Evolutionary conservation across 2,329 filamentous ascomycete species (phyloP).

Genomic region (Arthrobotrys sinensis): DNA sequence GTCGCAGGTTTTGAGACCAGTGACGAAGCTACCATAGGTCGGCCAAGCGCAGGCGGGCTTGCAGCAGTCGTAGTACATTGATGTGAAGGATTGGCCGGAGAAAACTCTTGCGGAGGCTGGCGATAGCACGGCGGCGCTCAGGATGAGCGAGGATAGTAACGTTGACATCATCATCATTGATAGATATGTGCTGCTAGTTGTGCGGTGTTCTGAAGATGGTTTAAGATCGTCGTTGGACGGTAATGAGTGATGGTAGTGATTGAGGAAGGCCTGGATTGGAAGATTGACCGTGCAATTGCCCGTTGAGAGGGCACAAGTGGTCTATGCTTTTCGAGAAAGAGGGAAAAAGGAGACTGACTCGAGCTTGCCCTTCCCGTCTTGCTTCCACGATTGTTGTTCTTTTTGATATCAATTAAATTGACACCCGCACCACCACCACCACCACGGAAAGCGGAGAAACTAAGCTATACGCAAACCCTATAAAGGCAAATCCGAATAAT

Average conservation of each 20-base stretch:
- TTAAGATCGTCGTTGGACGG: background rate
- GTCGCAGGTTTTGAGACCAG: conserved; percentile 62
- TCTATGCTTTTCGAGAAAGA: conserved; percentile 20
- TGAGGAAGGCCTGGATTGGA: conserved; percentile 5
- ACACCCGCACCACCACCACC: conserved; percentile 5
- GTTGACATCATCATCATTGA: conserved; percentile 21
- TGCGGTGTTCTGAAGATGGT: background rate
- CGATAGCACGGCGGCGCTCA: conserved; percentile 28
- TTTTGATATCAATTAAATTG: conserved; percentile 48
- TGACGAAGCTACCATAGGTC: conserved; percentile 58
- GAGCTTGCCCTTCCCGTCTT: conserved; percentile 21
- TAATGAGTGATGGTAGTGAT: background rate
- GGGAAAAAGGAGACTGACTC: conserved; percentile 25
- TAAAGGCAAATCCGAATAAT: conserved; percentile 22
- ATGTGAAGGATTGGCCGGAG: conserved; percentile 53
- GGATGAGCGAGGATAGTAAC: conserved; percentile 47
- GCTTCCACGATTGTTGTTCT: conserved; percentile 13
- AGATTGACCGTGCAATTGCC: conserved; percentile 31
- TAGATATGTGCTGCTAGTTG: conserved; percentile 5
- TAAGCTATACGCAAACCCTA: conserved; percentile 31
- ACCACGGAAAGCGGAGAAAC: conserved; percentile 35
- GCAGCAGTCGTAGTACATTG: conserved; percentile 74
- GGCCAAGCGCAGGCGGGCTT: conserved; percentile 76
- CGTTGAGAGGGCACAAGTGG: conserved; percentile 40
- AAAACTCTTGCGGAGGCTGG: conserved; percentile 23